Conservation (phyloP, 306 rosid species). For the Abrus precatorius region DNA sequence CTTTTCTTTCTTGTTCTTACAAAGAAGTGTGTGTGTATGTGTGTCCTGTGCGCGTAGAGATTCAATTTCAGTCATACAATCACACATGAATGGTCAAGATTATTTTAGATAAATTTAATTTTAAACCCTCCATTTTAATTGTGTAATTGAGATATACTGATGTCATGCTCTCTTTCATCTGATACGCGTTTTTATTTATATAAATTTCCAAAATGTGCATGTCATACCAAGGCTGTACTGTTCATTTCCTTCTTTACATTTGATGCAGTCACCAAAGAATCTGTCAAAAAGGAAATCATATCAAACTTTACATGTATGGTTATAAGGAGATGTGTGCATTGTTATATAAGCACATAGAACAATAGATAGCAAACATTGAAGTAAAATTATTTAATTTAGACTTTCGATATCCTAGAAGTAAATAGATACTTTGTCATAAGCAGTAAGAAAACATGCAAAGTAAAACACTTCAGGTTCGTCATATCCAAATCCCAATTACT, state of each 20-base stretch:
- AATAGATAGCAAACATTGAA: constrained; percentile 15
- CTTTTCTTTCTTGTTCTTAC: not conserved
- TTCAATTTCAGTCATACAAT: too few relatives aligned
- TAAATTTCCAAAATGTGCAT: not conserved
- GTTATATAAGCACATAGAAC: not conserved
- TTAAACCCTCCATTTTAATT: too few relatives aligned
- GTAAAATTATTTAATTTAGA: constrained; percentile 10
- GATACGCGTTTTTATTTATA: too few relatives aligned
- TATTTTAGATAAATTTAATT: too few relatives aligned
- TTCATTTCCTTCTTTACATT: constrained; percentile 30
- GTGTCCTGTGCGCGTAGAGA: too few relatives aligned
- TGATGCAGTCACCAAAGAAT: constrained; percentile 31
- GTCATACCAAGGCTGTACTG: constrained; percentile 47
- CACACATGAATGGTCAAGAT: too few relatives aligned
- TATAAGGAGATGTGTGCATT: not conserved
- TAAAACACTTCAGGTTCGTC: constrained; percentile 7
- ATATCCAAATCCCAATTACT: constrained; percentile 6
- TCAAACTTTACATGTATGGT: not conserved
- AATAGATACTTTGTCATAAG: not conserved
- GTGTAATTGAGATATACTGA: too few relatives aligned
- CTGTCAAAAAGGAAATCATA: constrained; percentile 41
- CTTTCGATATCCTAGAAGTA: not conserved
- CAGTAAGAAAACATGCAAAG: not conserved
- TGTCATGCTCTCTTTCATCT: too few relatives aligned
- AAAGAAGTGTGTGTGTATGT: too few relatives aligned